These are phyloP conservation scores for Aspergillus nomiae DNA, from an alignment of 2,329 filamentous ascomycete genomes.

Conservation along the genomic window DNA sequence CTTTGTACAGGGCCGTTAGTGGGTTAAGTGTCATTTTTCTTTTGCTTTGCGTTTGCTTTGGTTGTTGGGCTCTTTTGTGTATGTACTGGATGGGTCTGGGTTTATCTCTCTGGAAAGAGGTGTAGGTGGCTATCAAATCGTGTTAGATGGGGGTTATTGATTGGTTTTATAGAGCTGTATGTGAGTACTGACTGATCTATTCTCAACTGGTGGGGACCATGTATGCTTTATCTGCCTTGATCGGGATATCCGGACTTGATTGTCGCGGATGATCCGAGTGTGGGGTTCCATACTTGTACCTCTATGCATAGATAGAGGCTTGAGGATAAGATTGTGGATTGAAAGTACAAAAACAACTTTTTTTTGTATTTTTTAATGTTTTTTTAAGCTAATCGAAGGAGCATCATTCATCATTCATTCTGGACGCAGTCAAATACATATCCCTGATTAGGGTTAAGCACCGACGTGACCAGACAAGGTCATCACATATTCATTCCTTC, in stretches of 20 bases:
- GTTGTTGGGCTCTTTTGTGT: neutral
- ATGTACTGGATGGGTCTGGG: neutral
- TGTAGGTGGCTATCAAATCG: neutral
- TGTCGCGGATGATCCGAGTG: neutral
- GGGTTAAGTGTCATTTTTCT: slow-evolving; percentile 18
- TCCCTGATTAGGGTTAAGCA: slow-evolving; percentile 1
- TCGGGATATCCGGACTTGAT: slow-evolving; percentile 8
- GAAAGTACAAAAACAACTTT: neutral
- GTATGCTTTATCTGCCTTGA: neutral
- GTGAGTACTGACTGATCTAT: neutral
- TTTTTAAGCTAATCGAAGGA: neutral
- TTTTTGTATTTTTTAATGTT: neutral
- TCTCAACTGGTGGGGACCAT: neutral
- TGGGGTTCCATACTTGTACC: neutral
- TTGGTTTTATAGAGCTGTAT: neutral
- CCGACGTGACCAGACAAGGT: neutral
- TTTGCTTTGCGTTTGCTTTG: neutral
- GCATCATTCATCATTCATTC: slow-evolving; percentile 1
- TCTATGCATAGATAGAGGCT: neutral
- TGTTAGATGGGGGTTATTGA: neutral
- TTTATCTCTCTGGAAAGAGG: neutral
- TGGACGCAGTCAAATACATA: neutral
- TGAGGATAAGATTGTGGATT: neutral
- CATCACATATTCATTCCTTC: slow-evolving; percentile 7
- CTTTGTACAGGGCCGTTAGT: slow-evolving; percentile 26